These are phyloP conservation scores for Leptographium lundbergii DNA, from an alignment of 2,329 filamentous ascomycete genomes.

Conservation along the genomic window DNA sequence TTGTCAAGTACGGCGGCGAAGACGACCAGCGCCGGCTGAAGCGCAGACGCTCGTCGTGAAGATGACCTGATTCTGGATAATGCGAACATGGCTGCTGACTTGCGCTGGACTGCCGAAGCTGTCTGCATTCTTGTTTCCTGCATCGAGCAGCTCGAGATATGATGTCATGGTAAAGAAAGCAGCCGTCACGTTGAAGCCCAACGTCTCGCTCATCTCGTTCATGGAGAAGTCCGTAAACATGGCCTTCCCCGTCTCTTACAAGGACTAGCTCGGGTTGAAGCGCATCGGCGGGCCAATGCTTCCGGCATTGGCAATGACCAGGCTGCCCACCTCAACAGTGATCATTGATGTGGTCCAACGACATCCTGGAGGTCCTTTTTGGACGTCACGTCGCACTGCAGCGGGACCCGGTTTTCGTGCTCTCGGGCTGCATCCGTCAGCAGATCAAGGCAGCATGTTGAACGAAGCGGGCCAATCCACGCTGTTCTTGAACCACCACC, in stretches of 20 bases:
- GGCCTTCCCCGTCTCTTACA: background rate
- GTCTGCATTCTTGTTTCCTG: background rate
- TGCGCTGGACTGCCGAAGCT: background rate
- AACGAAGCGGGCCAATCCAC: too few species aligned
- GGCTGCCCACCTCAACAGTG: background rate
- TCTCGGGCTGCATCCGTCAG: too few species aligned
- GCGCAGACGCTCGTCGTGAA: background rate
- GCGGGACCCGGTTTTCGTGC: too few species aligned
- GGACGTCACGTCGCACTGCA: too few species aligned
- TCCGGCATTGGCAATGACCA: background rate
- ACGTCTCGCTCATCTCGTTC: background rate
- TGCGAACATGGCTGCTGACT: too few species aligned
- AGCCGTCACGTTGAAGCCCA: background rate
- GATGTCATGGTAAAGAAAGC: background rate
- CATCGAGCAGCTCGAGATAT: background rate
- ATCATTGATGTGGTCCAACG: background rate
- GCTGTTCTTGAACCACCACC: too few species aligned
- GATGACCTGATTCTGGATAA: background rate
- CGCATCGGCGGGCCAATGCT: background rate
- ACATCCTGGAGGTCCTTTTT: background rate
- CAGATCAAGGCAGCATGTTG: too few species aligned
- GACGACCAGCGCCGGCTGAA: background rate
- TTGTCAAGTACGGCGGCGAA: background rate
- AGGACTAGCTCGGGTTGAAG: background rate
- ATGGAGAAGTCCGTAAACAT: background rate